Evolutionary conservation across 2,329 filamentous ascomycete species (phyloP).

Genomic region (Cercospora citrullina): DNA sequence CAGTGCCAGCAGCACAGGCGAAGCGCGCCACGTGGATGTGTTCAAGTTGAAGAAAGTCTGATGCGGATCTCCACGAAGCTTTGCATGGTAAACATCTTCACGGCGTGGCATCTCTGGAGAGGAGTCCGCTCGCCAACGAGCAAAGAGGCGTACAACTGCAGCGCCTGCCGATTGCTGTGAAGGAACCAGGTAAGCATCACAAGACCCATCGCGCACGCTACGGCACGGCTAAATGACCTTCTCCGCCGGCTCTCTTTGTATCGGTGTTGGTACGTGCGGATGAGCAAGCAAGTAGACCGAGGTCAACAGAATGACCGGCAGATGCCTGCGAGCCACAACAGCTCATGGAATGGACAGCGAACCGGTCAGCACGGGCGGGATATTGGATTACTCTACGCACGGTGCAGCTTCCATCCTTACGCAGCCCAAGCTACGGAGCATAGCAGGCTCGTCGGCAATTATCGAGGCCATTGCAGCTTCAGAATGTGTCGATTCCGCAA

Average conservation of each 20-base stretch:
- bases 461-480: neutral
- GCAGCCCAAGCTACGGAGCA: neutral
- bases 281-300: neutral
- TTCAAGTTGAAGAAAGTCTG: neutral
- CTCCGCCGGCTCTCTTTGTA: neutral
- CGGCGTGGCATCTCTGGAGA: neutral
- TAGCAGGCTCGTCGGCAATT: neutral
- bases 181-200: neutral
- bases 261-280: neutral
- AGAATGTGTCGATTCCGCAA: neutral
- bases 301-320: neutral
- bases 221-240: neutral
- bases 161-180: neutral
- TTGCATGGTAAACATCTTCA: neutral
- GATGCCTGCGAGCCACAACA: neutral
- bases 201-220: neutral
- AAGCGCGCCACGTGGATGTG: neutral
- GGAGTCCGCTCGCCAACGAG: neutral
- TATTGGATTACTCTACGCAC: neutral
- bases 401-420: neutral
- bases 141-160: neutral
- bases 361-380: neutral
- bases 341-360: neutral
- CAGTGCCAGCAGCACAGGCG: neutral
- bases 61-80: neutral